Percentiles rank a stretch among this genome's conserved stretches.
Conservation (phyloP, 1,284 basidiomycete genomes). For the Tilletia caries region DNA sequence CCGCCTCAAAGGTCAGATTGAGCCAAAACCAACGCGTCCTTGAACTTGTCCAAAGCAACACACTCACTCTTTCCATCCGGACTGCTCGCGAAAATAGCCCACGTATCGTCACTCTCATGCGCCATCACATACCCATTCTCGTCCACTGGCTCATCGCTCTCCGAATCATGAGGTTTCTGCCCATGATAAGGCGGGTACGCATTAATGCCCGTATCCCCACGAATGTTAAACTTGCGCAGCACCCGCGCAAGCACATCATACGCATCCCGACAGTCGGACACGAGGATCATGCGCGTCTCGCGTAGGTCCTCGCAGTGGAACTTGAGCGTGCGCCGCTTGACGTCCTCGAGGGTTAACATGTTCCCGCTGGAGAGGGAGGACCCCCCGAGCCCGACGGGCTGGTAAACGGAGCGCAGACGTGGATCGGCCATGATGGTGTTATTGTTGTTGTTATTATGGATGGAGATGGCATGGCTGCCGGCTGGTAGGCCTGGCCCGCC, state of each 20-base stretch:
- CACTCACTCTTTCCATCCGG: slow-evolving; percentile 34
- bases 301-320: slow-evolving; percentile 48
- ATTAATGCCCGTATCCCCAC: slow-evolving; percentile 17
- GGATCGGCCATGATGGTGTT: slow-evolving; percentile 20
- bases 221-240: slow-evolving; percentile 48
- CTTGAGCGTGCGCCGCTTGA: slow-evolving; percentile 48
- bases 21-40: not conserved
- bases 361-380: not conserved
- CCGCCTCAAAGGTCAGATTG: not conserved
- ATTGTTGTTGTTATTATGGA: not conserved
- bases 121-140: slow-evolving; percentile 11
- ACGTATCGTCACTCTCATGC: slow-evolving; percentile 26
- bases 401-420: slow-evolving; percentile 23
- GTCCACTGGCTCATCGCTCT: slow-evolving; percentile 17
- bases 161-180: not conserved
- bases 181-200: slow-evolving; percentile 3
- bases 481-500: too few relatives aligned
- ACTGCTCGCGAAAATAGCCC: slow-evolving; percentile 46
- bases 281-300: slow-evolving; percentile 45
- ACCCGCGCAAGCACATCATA: slow-evolving; percentile 48
- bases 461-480: not conserved
- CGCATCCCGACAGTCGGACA: slow-evolving; percentile 45
- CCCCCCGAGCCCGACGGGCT: not conserved
- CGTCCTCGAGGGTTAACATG: slow-evolving; percentile 28
- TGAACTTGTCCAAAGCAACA: not conserved